Conservation (phyloP, 164 flowering plant genomes). For the Macadamia tetraphylla region DNA sequence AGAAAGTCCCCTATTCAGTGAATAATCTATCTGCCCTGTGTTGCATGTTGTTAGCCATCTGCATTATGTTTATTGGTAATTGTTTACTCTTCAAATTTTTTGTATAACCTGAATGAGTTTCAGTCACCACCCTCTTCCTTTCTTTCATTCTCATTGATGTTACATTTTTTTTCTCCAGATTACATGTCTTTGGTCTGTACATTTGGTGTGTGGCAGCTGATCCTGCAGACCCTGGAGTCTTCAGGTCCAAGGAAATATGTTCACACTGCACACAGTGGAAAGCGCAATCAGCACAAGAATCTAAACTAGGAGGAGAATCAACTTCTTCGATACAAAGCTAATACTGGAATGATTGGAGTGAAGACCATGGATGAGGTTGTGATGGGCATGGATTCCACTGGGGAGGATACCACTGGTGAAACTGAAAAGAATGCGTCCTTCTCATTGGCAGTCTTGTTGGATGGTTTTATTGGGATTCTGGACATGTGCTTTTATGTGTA, state of each 20-base stretch:
- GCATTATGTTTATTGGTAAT: no score
- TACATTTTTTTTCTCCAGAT: constrained; percentile 43
- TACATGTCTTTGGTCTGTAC: constrained; percentile 60
- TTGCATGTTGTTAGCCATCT: no score
- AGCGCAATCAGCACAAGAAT: constrained; percentile 28
- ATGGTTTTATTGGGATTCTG: constrained; percentile 30
- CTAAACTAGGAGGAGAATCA: constrained; percentile 53
- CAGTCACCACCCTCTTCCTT: neutral
- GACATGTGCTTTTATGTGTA: constrained; percentile 49
- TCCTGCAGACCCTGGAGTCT: constrained; percentile 82
- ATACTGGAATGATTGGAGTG: constrained; percentile 34
- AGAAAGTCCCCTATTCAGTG: no score
- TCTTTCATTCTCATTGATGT: neutral
- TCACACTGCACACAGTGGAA: constrained; percentile 28
- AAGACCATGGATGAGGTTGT: constrained; percentile 33
- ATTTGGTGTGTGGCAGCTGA: constrained; percentile 90
- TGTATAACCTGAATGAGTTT: neutral
- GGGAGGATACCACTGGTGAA: constrained; percentile 18
- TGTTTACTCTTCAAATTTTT: no score
- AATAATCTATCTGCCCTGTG: no score
- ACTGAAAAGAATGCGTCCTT: constrained; percentile 15
- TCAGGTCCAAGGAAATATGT: constrained; percentile 70
- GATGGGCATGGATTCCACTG: constrained; percentile 21
- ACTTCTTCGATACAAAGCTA: constrained; percentile 51
- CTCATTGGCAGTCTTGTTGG: constrained; percentile 27